These are phyloP conservation scores for Fusarium udum DNA, from an alignment of 2,329 filamentous ascomycete genomes.

Conservation along the genomic window DNA sequence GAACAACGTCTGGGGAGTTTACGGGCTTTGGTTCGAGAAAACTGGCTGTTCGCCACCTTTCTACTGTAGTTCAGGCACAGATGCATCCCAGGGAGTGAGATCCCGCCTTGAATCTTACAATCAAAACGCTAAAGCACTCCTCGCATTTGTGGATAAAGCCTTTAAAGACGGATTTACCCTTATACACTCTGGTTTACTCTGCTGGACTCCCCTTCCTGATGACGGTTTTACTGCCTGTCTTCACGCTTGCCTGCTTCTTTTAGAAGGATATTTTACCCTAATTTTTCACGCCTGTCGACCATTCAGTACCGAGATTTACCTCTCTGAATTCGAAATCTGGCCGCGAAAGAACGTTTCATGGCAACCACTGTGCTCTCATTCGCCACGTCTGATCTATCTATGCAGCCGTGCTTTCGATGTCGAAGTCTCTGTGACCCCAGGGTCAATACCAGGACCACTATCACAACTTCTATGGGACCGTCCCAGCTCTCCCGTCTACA, in stretches of 20 bases:
- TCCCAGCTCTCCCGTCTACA: background rate
- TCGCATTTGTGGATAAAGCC: background rate
- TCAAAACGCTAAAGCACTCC: too few relatives aligned
- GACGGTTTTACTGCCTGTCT: too few relatives aligned
- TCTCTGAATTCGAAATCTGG: background rate
- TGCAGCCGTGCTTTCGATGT: background rate
- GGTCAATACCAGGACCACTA: background rate
- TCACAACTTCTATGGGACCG: background rate
- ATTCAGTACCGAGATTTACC: background rate
- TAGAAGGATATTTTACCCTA: accelerated
- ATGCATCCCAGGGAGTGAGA: background rate
- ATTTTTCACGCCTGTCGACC: background rate
- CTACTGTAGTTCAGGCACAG: too few relatives aligned
- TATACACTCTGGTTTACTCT: accelerated
- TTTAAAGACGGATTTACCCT: background rate
- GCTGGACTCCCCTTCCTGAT: background rate
- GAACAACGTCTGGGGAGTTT: too few relatives aligned
- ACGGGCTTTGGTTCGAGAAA: too few relatives aligned
- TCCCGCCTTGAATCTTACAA: background rate
- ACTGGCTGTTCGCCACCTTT: too few relatives aligned
- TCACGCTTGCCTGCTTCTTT: too few relatives aligned
- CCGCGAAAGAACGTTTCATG: accelerated
- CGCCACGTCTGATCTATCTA: background rate
- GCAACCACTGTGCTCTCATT: background rate
- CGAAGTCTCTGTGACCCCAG: background rate